Evolutionary conservation across 1,139 yeast genomes (phyloP), one percentile per base, ranked within the genome.

Genomic region (Pichia sp.): DNA sequence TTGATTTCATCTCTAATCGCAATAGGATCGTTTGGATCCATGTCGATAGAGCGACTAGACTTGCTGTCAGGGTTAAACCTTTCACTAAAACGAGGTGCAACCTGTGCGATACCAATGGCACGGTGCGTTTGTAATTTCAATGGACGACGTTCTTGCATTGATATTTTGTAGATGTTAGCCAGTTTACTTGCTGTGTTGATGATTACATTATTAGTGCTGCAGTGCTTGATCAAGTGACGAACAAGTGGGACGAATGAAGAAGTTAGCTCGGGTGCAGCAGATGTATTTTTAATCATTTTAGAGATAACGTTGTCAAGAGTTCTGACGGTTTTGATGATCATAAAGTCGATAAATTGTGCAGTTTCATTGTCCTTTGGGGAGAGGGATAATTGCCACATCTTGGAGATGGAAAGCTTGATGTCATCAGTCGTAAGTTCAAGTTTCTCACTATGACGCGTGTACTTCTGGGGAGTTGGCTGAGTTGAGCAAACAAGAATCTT

Each of bases 1-100:
- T 70, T 70, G 49, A 85, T 63, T 58, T 91, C 97, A 50, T 80
- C 85, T 59, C 94, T 74, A 43, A 81, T 78, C 48, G 77, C 69
- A 57, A 88, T 83, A 38, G 81, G 73, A 57, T 88, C 96, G 59
- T 87, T 84, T 12, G 94, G 83, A 29, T 42, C 45, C 37, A 38
- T 34, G 32, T 37, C 31, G 27, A 34, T 29, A 6, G 45, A 30
- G 26, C 37, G 38, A 5, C 33, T 29, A 14, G 37, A 34, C 62
- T 84, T 86, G 74, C 80, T 84, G 55, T 86, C 96, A 41, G 96
- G 95, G 63, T 87, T 88, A 72, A 81, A 93, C 66, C 87, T 86
- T 54, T 86, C 97, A 62, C 88, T 97, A 56, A 83, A 93, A 62
- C 84, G 81, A 47, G 99, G 99, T 30, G 88, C 82, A 54, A 71